Conservation (phyloP, 2,329 filamentous ascomycete genomes). For the Colletotrichum neosansevieriae region DNA sequence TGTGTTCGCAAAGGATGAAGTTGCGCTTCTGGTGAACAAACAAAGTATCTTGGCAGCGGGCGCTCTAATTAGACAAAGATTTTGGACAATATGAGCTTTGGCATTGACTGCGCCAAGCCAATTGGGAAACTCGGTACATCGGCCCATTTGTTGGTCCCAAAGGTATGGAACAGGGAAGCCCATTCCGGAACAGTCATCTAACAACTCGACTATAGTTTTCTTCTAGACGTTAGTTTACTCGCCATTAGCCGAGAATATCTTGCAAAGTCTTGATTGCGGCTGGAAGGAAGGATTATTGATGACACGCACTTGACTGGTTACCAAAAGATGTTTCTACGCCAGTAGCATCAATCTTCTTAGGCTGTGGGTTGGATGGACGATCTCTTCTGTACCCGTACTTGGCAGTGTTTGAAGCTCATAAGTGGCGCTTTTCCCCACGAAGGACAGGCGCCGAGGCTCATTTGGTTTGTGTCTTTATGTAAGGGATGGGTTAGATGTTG, state of each 20-base stretch:
- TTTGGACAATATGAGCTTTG: constrained; percentile 3
- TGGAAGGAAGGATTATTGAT: no score
- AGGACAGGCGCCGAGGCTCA: neutral
- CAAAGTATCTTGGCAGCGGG: neutral
- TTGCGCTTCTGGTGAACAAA: neutral
- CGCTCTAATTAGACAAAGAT: neutral
- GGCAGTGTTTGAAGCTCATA: no score
- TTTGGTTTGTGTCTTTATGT: neutral
- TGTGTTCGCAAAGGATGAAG: neutral
- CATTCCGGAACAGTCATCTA: neutral
- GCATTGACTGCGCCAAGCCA: neutral
- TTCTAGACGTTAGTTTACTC: no score
- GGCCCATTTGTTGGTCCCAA: neutral
- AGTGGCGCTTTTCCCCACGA: no score
- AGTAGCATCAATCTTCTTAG: no score
- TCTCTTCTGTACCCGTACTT: no score
- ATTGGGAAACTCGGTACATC: neutral
- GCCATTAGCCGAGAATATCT: no score
- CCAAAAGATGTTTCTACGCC: no score
- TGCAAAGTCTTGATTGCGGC: no score
- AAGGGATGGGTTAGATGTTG: constrained; percentile 54
- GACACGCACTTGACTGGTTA: no score
- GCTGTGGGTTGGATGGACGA: no score
- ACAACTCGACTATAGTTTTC: no score
- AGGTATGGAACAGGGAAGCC: neutral